Conservation (phyloP, 495 filamentous ascomycete genomes). For the Platismatia glauca region DNA sequence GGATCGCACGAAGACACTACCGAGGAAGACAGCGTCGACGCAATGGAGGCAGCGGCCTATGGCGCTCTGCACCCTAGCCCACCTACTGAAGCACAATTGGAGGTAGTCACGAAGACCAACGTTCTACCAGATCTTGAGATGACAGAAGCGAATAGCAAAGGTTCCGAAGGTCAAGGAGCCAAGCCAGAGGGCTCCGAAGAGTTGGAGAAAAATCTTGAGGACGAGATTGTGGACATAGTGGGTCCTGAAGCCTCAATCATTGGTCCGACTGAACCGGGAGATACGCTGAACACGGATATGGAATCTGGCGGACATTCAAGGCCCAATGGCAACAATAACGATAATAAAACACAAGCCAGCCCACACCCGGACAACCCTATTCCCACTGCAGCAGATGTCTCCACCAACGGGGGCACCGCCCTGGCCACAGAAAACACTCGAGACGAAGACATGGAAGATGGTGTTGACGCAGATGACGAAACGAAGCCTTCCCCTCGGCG, state of each 20-base stretch:
- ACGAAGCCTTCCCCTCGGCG: conserved; percentile 43
- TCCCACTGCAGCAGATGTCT: neutral
- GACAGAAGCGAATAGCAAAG: neutral
- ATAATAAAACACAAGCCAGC: neutral
- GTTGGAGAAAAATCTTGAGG: conserved; percentile 1
- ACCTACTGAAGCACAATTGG: neutral
- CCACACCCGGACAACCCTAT: neutral
- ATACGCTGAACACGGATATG: neutral
- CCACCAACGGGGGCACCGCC: neutral
- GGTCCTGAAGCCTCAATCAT: neutral
- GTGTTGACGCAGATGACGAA: conserved; percentile 28
- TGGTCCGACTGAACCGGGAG: neutral
- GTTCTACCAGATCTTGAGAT: neutral
- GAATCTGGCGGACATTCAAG: neutral
- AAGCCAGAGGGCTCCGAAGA: neutral
- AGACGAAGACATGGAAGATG: conserved; percentile 17
- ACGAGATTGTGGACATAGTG: conserved; percentile 1
- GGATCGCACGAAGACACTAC: neutral
- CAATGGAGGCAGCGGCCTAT: conserved; percentile 1
- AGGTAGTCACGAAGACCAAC: neutral
- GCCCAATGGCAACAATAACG: neutral
- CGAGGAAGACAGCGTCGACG: conserved; percentile 5
- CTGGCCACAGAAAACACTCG: conserved; percentile 14
- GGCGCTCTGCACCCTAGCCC: conserved; percentile 4
- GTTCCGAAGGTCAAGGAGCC: neutral